Conservation (phyloP, 352 stramenopile species). For the Phytophthora syringae region DNA sequence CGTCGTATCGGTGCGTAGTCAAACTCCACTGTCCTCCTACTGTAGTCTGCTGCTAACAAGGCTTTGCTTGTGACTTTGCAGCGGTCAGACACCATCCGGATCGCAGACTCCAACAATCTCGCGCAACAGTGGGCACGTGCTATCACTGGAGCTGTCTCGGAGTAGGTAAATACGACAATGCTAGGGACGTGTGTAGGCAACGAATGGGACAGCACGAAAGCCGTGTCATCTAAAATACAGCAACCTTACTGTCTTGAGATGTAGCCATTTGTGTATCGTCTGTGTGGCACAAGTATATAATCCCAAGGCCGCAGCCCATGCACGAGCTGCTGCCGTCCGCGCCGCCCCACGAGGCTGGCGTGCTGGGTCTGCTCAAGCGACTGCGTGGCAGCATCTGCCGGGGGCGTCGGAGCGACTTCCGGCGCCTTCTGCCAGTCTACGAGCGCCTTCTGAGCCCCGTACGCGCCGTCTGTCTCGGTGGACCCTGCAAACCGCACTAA, state of each 20-base stretch:
- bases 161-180: conserved; percentile 13
- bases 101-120: conserved; percentile 66
- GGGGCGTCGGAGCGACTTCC: conserved; percentile 33
- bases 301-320: background rate
- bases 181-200: background rate
- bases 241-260: background rate
- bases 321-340: background rate
- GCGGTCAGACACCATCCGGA: conserved; percentile 64
- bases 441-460: conserved; percentile 62
- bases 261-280: background rate
- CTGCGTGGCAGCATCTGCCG: conserved; percentile 41
- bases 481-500: background rate
- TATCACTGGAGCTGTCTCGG: conserved; percentile 44
- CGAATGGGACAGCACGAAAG: background rate
- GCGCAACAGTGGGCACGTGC: conserved; percentile 66
- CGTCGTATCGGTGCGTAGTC: conserved; percentile 66
- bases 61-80: conserved; percentile 19
- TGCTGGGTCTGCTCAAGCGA: conserved; percentile 51
- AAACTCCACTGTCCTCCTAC: background rate
- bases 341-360: conserved; percentile 17
- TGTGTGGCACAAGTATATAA: background rate
- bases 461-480: conserved; percentile 10
- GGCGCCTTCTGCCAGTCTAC: conserved; percentile 44
- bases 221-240: conserved; percentile 1
- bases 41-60: background rate